Conservation (phyloP, 176 grass and related monocot species). For the Eragrostis nindensis region DNA sequence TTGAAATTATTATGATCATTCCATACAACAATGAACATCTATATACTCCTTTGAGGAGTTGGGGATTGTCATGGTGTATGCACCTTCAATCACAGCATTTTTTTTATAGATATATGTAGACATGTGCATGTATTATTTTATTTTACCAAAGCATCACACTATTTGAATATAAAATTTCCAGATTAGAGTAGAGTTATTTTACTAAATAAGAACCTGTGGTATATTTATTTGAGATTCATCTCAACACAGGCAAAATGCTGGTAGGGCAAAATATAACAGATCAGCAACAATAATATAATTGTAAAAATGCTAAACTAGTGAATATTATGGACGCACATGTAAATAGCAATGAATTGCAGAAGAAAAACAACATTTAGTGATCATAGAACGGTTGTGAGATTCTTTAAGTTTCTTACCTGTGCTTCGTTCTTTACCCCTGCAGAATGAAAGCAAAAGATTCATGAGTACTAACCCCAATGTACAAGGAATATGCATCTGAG, state of each 20-base stretch:
- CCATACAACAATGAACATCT: too few relatives aligned
- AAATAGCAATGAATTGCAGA: too few relatives aligned
- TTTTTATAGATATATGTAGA: background rate
- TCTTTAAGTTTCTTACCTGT: background rate
- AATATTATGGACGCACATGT: too few relatives aligned
- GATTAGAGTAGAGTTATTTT: background rate
- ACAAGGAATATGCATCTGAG: too few relatives aligned
- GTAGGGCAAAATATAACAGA: background rate
- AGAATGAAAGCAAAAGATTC: background rate
- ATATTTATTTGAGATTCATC: background rate
- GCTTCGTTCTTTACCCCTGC: background rate
- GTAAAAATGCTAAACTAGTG: background rate
- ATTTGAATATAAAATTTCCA: background rate
- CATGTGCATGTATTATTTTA: background rate
- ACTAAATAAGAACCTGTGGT: background rate
- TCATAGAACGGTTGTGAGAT: background rate
- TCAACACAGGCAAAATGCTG: too few relatives aligned
- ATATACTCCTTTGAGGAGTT: too few relatives aligned
- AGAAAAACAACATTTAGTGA: background rate
- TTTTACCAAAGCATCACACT: background rate
- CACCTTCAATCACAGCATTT: too few relatives aligned
- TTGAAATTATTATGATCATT: too few relatives aligned
- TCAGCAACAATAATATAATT: background rate
- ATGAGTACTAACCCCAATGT: slow-evolving; percentile 17
- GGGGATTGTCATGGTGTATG: too few relatives aligned